phyloP scores from a whole-genome alignment of 257 asterid genomes.

The Nicotiana attenuata region DNA sequence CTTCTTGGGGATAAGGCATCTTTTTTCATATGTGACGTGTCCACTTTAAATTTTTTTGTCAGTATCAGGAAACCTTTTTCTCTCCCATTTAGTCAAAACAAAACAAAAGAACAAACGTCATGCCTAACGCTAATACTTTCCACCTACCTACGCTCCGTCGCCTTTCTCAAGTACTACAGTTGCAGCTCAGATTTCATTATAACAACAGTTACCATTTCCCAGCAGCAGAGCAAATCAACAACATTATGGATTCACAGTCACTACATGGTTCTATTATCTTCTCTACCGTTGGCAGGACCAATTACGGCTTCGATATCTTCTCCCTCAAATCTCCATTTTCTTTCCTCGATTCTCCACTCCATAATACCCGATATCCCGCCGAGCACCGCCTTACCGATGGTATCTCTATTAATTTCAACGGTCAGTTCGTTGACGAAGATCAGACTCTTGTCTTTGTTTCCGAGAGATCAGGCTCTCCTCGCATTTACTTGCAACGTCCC shows the following conservation, averaged over 20 bases:
- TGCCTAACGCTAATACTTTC: neutral
- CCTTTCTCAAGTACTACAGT: neutral
- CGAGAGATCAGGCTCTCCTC: conserved; percentile 60
- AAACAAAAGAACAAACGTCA: neutral
- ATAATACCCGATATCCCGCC: neutral
- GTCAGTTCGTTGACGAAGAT: conserved; percentile 46
- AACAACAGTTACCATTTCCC: neutral
- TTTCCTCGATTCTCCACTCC: neutral
- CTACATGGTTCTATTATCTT: conserved; percentile 61
- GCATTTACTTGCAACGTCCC: conserved; percentile 29
- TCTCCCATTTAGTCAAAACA: neutral
- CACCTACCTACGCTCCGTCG: neutral
- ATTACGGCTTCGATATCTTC: conserved; percentile 77
- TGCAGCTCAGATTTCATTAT: neutral
- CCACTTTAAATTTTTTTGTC: neutral
- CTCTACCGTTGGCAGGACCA: conserved; percentile 56
- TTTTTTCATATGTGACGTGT: no score
- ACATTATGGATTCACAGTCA: neutral
- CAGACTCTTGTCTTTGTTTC: conserved; percentile 46
- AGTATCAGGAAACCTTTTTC: no score
- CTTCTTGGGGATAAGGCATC: no score
- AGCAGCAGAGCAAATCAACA: neutral
- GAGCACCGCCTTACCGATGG: conserved; percentile 70
- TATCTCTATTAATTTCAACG: conserved; percentile 56
- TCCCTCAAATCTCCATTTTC: conserved; percentile 34